Conservation (phyloP, 768 basidiomycete species). For the Leucosporidium creatinivorum region DNA sequence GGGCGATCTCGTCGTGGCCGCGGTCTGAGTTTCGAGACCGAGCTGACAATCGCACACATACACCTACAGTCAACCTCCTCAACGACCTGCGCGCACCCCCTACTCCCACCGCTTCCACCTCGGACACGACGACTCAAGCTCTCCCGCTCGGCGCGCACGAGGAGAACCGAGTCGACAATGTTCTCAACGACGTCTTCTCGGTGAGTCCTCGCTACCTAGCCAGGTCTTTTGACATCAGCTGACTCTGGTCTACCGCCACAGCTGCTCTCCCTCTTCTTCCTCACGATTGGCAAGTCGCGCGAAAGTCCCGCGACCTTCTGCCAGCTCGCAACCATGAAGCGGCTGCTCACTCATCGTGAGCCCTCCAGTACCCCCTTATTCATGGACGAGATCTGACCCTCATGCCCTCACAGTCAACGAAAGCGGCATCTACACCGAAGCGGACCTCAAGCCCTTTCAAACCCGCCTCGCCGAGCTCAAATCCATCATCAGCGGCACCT, state of each 20-base stretch:
- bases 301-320: slow-evolving; percentile 93
- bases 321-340: slow-evolving; percentile 82
- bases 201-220: slow-evolving; percentile 40
- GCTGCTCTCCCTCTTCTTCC: slow-evolving; percentile 89
- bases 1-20: no score
- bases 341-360: slow-evolving; percentile 28
- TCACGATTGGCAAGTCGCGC: slow-evolving; percentile 91
- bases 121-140: no score
- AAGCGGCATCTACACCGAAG: slow-evolving; percentile 84
- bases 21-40: no score
- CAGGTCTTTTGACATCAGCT: not conserved
- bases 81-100: slow-evolving; percentile 67
- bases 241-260: not conserved
- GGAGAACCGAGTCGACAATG: slow-evolving; percentile 81
- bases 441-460: slow-evolving; percentile 81
- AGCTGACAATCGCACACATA: not conserved
- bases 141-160: slow-evolving; percentile 1
- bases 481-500: slow-evolving; percentile 63
- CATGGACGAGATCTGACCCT: slow-evolving; percentile 67
- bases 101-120: not conserved
- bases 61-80: slow-evolving; percentile 67
- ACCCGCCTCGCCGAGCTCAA: slow-evolving; percentile 72
- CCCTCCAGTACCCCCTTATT: not conserved
- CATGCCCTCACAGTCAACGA: slow-evolving; percentile 65
- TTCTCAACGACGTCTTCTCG: slow-evolving; percentile 84